Base-by-base conservation (phyloP, 2,329 filamentous ascomycete species). In the Fusarium circinatum region DNA sequence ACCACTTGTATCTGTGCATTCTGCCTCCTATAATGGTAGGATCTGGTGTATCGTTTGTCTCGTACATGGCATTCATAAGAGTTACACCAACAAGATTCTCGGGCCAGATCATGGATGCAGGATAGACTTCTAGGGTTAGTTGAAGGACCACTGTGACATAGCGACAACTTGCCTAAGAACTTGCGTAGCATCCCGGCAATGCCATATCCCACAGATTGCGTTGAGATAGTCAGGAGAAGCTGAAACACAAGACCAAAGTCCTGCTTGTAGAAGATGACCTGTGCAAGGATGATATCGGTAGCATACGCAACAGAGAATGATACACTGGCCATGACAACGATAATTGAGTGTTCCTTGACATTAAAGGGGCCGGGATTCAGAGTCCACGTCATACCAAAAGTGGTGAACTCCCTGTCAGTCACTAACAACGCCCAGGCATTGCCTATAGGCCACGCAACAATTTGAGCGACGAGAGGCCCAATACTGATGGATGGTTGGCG, bases 91-190 rank as follows among this genome's bases (percentile, higher is more conserved):
- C 91, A 30, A 94, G 84, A 56, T 89, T 92, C 5, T 85, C 86
- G 0, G 92, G 92, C 92, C 92, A 94, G 66, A 94, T 93, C 90
- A 94, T 93, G 15, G 92, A 89, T 1, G 91, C 90, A 8, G 89
- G 89, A 74, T 90, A 90, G 17, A 90, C 87, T 89, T 62, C 11
- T 26, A 22, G 6, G 3, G 47, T 78, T n/a, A 77, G 73, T 55
- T 32, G 42, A 28, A n/a, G 13, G 22, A n/a, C 3, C 12, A 28
- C 10, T 4, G 7, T 22, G 18, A 3, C 8, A n/a, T 10, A 22
- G n/a, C 3, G 13, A 12, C 3, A 39, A 73, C 85, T 70, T 68
- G 89, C 88, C 88, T 22, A 93, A 80, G 76, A 91, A 92, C 70
- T 87, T 88, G 64, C 90, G 86, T 84, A 93, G 88, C 78, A 92